Base-by-base conservation (phyloP, 805 yeast genomes). In the Candida ponderosae region DNA sequence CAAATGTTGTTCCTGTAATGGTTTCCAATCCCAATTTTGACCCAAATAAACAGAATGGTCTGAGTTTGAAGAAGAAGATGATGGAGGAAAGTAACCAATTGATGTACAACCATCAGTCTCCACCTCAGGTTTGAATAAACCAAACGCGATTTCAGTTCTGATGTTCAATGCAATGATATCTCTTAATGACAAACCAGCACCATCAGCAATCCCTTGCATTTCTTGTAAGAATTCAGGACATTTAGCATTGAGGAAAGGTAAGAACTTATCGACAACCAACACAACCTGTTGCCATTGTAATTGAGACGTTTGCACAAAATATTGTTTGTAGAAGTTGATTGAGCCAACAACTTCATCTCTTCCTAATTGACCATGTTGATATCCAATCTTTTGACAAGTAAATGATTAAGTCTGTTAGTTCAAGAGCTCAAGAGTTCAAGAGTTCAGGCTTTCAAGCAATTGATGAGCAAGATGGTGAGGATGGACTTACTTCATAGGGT, bases 151-250 rank as follows among this genome's bases (percentile, higher is more conserved):
- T 39, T 60, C 65, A 4, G 63, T 52, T 24, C 65, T 47, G 17
- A 57, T 51, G 42, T 60, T 60, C 34, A 60, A 40, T 2, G 61
- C 56, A 14, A 60, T 43, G 23, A 60, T 53, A 34, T 60, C 65
- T 18, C 46, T 47, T 7, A 56, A 33, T 3, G 45, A 40, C 8
- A 49, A 47, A 2, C 40, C 43, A 8, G 64, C 52, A 6, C 65
- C 65, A 14, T 51, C 60, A 4, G 64, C 58, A 24, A 60, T 47
- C 15, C 63, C 65, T 32, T 40, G 34, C 31, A 58, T 44, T 40
- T 58, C 63, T 27, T 55, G 58, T 19, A 48, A 39, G 24, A 56
- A 37, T 29, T 54, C 57, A 7, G 61, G 59, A 42, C 50, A 53
- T 15, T 49, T 40, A 4, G 29, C 18, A 36, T 55, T 35, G 18